Percentiles rank a stretch among this genome's conserved stretches.
These are phyloP conservation scores for Psidium friedrichsthalianum DNA, from an alignment of 345 rosid genomes.

Conservation along the genomic window DNA sequence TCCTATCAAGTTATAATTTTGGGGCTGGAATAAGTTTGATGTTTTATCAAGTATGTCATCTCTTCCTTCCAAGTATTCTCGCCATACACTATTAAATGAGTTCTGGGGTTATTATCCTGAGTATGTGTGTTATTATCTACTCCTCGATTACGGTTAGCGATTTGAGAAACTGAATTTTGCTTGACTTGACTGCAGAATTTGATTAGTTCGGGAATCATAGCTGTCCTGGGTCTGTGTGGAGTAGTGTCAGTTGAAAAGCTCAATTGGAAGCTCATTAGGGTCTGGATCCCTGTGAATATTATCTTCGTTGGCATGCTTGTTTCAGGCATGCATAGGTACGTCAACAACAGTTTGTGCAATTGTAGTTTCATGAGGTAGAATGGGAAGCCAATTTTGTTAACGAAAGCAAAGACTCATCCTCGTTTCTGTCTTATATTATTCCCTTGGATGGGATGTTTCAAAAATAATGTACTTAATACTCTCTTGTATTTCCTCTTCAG, in stretches of 20 bases:
- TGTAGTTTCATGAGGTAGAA: neutral
- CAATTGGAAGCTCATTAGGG: constrained; percentile 68
- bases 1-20: constrained; percentile 67
- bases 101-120: neutral
- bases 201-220: constrained; percentile 59
- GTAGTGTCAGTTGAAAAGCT: constrained; percentile 62
- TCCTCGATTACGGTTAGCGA: neutral
- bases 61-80: neutral
- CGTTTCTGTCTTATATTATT: neutral
- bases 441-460: neutral
- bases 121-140: neutral
- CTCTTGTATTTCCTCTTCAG: constrained; percentile 33
- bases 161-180: neutral
- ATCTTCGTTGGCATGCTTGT: constrained; percentile 93
- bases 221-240: constrained; percentile 34
- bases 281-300: constrained; percentile 88
- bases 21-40: constrained; percentile 72
- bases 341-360: neutral
- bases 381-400: neutral
- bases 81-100: neutral
- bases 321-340: constrained; percentile 89
- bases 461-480: neutral
- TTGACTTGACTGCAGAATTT: constrained; percentile 50
- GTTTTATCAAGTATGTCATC: constrained; percentile 71
- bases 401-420: neutral